Evolutionary conservation across 2,329 filamentous ascomycete species (phyloP), one percentile per base, ranked within the genome.

Genomic region (Fusarium concolor): DNA sequence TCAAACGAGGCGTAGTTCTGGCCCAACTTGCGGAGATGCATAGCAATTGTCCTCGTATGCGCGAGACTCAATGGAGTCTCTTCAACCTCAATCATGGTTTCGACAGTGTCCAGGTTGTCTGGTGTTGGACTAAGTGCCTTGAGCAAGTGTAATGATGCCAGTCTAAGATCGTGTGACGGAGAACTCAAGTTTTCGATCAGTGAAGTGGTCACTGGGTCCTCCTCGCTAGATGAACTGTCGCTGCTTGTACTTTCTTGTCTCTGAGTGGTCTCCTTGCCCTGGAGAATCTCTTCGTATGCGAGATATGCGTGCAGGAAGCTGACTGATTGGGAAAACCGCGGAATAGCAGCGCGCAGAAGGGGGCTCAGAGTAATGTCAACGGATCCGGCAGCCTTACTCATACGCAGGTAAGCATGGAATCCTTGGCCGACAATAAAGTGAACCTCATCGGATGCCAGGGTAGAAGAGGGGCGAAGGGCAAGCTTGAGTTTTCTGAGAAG

Each of bases 1-100:
- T 83, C 81, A 11, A 90, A 76, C 24, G 86, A 82, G 8, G 85
- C 79, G 75, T 96, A 97, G 29, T 80, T 80, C 54, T 85, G 80
- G 15, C 90, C 84, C 42, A 97, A 84, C 73, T 93, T 94, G 45
- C 95, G 91, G 54, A 97, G 86, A 65, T 95, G 89, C 87, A 97
- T 96, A 3, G 92, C 90, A 33, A 97, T 87, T 18, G 88, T 88
- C 56, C 96, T 88, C 50, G 89, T 87, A 49, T 91, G 93, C 57
- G 94, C 88, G 6, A 97, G 83, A 45, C 87, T 88, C n/a, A 97
- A 80, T 0, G 92, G 89, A 8, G 90, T 92, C 65, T 93, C 87
- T 77, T 98, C 94, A 17, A 94, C 89, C 65, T 93, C 86, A 17
- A 94, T 84, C 80, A 97, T 95, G 9, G 89, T 76, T 4, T 79